These are phyloP conservation scores for Plenodomus tracheiphilus DNA, from an alignment of 2,329 filamentous ascomycete species.

Conservation along the genomic window DNA sequence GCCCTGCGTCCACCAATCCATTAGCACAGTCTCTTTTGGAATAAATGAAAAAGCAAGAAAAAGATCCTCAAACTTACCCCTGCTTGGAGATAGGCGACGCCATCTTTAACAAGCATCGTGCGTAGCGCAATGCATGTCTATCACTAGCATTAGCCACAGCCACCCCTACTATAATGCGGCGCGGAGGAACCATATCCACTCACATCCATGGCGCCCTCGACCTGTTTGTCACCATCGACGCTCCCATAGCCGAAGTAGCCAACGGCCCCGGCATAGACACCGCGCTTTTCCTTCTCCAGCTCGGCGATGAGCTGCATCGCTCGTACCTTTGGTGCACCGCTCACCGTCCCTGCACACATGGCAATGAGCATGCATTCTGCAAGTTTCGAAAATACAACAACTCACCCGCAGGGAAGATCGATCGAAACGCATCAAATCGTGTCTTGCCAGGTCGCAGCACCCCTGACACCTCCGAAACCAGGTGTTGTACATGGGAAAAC, in stretches of 20 bases:
- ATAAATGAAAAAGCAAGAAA: conserved; percentile 18
- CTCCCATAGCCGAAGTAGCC: conserved; percentile 92
- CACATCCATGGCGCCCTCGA: conserved; percentile 83
- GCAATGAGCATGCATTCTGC: conserved; percentile 14
- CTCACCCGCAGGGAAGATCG: conserved; percentile 88
- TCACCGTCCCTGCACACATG: conserved; percentile 65
- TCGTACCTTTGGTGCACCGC: conserved; percentile 90
- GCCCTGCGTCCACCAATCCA: conserved; percentile 26
- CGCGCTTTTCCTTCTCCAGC: conserved; percentile 89
- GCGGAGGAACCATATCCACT: conserved; percentile 22
- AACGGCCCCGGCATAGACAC: conserved; percentile 92
- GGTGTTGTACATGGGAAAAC: conserved; percentile 96
- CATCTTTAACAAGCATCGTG: conserved; percentile 93
- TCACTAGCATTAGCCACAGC: conserved; percentile 22
- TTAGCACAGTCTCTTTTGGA: conserved; percentile 13
- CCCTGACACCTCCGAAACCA: conserved; percentile 93
- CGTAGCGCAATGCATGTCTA: conserved; percentile 70
- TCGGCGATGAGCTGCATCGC: conserved; percentile 98
- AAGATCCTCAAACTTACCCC: conserved; percentile 65
- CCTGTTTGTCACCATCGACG: conserved; percentile 63
- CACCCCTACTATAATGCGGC: conserved; percentile 9
- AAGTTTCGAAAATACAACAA: conserved; percentile 13
- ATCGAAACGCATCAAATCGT: conserved; percentile 92
- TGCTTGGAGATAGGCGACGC: conserved; percentile 85
- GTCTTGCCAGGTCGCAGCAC: conserved; percentile 82